Evolutionary conservation across 768 basidiomycete genomes (phyloP), one percentile per base, ranked within the genome.

Genomic region (Cantharellus anzutake): DNA sequence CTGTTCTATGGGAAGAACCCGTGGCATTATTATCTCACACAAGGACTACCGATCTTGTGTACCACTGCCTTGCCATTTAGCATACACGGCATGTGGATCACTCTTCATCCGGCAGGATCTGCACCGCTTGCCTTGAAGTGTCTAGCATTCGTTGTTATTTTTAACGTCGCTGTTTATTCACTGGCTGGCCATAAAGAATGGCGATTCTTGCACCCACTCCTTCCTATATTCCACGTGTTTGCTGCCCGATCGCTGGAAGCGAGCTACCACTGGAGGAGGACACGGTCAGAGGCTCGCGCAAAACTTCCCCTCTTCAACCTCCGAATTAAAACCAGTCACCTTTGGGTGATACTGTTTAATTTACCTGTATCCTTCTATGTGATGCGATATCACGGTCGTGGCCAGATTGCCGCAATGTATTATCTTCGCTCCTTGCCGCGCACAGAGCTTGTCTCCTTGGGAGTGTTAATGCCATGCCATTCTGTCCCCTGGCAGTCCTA

Each of bases 391-490:
- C 94, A 98, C 68, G 82, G 81, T 59, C 76, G 78, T 50, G 90
- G 81, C 4, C 92, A 94, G 62, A 79, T 92, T 59, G 73, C 74
- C 51, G 85, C 91, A 37, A 76, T 88, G 67, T 74, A 79, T 7
- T 83, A 80, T 68, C 71, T 96, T 51, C 77, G 80, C 39, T 66
- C 70, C 34, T 71, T 86, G 51, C 74, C 82, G 1, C 63, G 69
- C 3, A 66, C 72, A 4, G 73, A 81, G 20, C 71, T 84, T 35
- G 63, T 64, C 3, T 74, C 77, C 20, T 71, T 94, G 29, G 90
- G 87, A 0, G 82, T 90, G 65, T 71, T 97, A 29, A 93, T 91
- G 87, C 94, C 96, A 5, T 99, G 96, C 63, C 94, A 99, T 71
- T 96, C 93, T 29, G 89, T 87, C 1, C 94, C 94, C 3, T 91